phyloP scores from a whole-genome alignment of 805 yeast species.

The Candida silvicultrix region DNA sequence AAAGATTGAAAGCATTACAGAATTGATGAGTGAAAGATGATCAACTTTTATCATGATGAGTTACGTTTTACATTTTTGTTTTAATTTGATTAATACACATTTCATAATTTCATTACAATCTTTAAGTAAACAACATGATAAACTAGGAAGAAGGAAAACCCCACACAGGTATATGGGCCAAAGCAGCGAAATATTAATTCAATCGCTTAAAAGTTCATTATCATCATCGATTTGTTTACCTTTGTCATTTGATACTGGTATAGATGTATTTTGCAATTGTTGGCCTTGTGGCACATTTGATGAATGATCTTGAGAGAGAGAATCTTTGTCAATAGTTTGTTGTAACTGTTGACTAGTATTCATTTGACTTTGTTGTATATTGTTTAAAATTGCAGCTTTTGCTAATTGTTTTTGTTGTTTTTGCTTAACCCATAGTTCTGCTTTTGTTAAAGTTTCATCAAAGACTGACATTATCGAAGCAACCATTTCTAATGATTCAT shows the following conservation, averaged over 20 bases:
- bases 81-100: background rate
- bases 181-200: background rate
- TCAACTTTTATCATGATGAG: background rate
- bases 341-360: background rate
- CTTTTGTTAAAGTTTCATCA: conserved; percentile 76
- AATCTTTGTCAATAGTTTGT: no score
- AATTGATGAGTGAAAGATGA: no score
- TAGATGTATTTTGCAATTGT: no score
- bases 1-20: conserved; percentile 80
- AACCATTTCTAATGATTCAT: conserved; percentile 82
- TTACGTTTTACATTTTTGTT: no score
- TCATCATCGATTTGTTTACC: background rate
- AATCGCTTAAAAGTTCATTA: background rate
- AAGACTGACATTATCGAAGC: conserved; percentile 77
- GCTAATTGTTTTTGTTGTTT: conserved; percentile 31
- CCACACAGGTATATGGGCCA: no score
- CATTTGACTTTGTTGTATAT: background rate
- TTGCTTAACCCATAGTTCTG: conserved; percentile 74
- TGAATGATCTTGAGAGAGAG: no score
- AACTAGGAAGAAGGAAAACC: no score
- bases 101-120: background rate
- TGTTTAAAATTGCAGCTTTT: conserved; percentile 23
- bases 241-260: no score
- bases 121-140: no score
- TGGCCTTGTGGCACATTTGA: no score